These are phyloP conservation scores for Stentor coeruleus DNA, from an alignment of 73 alveolate genomes.

Conservation along the genomic window DNA sequence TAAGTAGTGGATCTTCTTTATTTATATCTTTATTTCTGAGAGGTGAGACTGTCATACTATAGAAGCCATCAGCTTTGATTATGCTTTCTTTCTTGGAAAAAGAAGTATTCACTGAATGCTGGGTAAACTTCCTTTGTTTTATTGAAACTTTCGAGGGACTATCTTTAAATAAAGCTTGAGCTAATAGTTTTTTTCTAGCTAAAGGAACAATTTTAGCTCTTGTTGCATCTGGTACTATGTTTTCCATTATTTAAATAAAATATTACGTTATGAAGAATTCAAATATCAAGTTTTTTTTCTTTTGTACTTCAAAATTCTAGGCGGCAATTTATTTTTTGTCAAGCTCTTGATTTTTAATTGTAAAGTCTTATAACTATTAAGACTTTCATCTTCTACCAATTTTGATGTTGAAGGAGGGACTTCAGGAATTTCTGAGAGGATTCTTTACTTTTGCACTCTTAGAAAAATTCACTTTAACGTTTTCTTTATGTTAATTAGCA, in stretches of 20 bases:
- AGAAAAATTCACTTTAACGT: not conserved
- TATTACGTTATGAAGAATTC: not conserved
- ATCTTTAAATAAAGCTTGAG: not conserved
- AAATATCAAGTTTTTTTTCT: not conserved
- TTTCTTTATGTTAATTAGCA: not conserved
- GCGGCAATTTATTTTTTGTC: not conserved
- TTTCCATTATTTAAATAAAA: not conserved
- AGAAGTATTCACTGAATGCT: not conserved
- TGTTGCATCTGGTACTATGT: not conserved
- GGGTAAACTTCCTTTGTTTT: not conserved
- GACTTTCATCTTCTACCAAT: not conserved
- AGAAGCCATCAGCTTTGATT: not conserved
- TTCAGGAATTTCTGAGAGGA: not conserved
- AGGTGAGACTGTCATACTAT: not conserved
- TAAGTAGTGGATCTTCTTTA: too few species aligned
- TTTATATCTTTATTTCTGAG: not conserved
- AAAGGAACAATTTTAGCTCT: not conserved
- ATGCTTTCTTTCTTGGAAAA: not conserved
- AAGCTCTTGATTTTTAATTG: not conserved
- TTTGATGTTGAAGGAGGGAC: not conserved
- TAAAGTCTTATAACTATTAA: too few species aligned
- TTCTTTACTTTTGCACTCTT: not conserved
- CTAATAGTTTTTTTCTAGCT: not conserved
- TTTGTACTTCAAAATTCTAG: not conserved
- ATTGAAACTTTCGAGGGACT: not conserved